A percentile compares a stretch with the other conserved stretches of the same genome.
Evolutionary conservation across 2,329 filamentous ascomycete species (phyloP).

Genomic region (Fusarium torreyae): DNA sequence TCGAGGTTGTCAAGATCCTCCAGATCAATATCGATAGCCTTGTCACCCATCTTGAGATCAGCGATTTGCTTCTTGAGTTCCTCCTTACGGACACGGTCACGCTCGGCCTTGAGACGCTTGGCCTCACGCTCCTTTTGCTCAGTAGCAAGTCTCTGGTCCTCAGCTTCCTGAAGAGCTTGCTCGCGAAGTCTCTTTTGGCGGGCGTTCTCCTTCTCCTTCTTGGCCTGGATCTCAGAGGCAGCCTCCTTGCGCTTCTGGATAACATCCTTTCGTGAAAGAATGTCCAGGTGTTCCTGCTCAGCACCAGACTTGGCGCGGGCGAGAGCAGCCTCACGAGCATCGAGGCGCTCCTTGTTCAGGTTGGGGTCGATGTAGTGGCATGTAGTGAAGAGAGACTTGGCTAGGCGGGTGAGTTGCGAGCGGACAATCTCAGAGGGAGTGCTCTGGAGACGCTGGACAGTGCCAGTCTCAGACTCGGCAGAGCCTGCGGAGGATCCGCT

Average conservation of each 20-base stretch:
- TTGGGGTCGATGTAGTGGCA: conserved; percentile 95
- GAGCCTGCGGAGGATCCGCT: conserved; percentile 87
- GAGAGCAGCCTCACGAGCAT: conserved; percentile 84
- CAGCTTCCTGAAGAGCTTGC: conserved; percentile 90
- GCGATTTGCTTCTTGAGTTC: conserved; percentile 94
- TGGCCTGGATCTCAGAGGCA: conserved; percentile 88
- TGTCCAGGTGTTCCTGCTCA: conserved; percentile 91
- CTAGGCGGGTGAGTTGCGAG: conserved; percentile 91
- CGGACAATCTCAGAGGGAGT: conserved; percentile 98
- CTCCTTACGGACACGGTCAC: conserved; percentile 90
- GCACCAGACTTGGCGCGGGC: conserved; percentile 87
- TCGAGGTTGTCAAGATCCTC: conserved; percentile 90
- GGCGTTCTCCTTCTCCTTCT: conserved; percentile 93
- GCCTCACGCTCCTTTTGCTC: conserved; percentile 93
- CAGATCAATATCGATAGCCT: conserved; percentile 81
- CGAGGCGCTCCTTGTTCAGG: conserved; percentile 85
- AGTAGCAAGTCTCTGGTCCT: conserved; percentile 89
- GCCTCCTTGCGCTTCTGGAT: conserved; percentile 98
- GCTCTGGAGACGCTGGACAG: conserved; percentile 95
- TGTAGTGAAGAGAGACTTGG: conserved; percentile 91
- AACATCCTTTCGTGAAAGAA: conserved; percentile 86
- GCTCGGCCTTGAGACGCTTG: conserved; percentile 87
- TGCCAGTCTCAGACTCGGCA: conserved; percentile 85
- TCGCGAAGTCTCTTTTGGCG: conserved; percentile 88
- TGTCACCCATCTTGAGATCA: conserved; percentile 90